These are phyloP conservation scores for Globisporangium irregulare DNA, from an alignment of 352 stramenopile species.

Conservation along the genomic window DNA sequence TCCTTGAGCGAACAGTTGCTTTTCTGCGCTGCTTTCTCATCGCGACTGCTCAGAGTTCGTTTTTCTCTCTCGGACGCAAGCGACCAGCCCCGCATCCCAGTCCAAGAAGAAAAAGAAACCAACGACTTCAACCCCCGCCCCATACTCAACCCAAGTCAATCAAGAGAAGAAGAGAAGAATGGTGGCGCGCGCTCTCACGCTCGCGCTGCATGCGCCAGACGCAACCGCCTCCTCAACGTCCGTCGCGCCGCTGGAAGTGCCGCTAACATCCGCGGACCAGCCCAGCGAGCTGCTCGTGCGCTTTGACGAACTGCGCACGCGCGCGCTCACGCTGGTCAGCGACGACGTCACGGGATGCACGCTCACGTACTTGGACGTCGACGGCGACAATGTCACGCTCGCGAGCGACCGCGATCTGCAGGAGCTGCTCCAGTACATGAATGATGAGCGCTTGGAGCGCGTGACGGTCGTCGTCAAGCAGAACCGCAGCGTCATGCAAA, in stretches of 20 bases:
- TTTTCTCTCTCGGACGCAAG: not conserved
- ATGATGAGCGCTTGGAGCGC: not conserved
- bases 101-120: too few relatives aligned
- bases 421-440: constrained; percentile 31
- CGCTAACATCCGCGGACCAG: not conserved
- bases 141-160: not conserved
- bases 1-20: too few relatives aligned
- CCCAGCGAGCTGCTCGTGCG: not conserved
- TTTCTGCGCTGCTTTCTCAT: not conserved
- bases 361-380: constrained; percentile 38
- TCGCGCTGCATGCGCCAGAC: constrained; percentile 1
- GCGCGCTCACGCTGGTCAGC: not conserved
- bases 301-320: not conserved
- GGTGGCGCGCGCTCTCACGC: constrained; percentile 7
- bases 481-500: constrained; percentile 28
- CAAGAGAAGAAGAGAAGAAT: not conserved
- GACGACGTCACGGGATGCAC: constrained; percentile 6
- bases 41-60: not conserved
- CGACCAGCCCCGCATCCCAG: not conserved
- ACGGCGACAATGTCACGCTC: constrained; percentile 43
- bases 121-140: too few relatives aligned
- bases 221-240: not conserved
- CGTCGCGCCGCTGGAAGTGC: not conserved
- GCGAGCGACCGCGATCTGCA: constrained; percentile 30
- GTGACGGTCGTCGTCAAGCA: constrained; percentile 14